Base-by-base conservation (phyloP, 2,329 filamentous ascomycete genomes). In the Leptographium wingfieldii region DNA sequence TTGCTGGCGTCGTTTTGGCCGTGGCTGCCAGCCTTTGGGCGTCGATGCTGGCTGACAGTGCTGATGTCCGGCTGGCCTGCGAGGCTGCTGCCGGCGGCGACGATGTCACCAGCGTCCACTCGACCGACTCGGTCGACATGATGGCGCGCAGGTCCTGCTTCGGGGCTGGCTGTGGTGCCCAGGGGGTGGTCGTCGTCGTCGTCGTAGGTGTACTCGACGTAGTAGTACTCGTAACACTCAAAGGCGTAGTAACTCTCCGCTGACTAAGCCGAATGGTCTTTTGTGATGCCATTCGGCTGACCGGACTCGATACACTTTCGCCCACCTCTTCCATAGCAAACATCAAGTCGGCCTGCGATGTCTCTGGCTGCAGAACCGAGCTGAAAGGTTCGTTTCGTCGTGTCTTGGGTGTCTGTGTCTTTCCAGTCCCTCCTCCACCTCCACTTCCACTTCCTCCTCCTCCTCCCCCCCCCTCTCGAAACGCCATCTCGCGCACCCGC, bases 281-380 rank as follows among this genome's bases (percentile, higher is more conserved):
- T 35, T 10, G 33, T 22, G 10, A 31, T 7, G 4, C 31, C 5
- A 31, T 7, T 31, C 31, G 31, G 31, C 7, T 38, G 10, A 14
- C 10, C 35, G 38, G 12, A 14, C 38, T 40, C 38, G 9, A 10
- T 10, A 16, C 12, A 3, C 38, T 40, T 25, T n/a, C 57, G 5
- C 78, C 79, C 52, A 91, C 90, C 46, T 95, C 91, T 61, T 96
- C 92, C 91, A 96, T 96, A 65, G 90, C 84, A 68, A 96, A 96
- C 71, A 96, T 95, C 59, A 96, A 78, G 66, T 96, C 92, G 46
- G 79, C 79, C 1, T 80, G 76, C 0, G 87, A 92, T 25, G 79
- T 79, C 67, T 84, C 90, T 1, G 86, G 79, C 59, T 82, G 85
- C 53, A 94, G 75, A 22, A 74, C 77, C 1, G 90, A 90, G 60